Base-by-base conservation (phyloP, 2,329 filamentous ascomycete species). In the Xenoacremonium recifei region DNA sequence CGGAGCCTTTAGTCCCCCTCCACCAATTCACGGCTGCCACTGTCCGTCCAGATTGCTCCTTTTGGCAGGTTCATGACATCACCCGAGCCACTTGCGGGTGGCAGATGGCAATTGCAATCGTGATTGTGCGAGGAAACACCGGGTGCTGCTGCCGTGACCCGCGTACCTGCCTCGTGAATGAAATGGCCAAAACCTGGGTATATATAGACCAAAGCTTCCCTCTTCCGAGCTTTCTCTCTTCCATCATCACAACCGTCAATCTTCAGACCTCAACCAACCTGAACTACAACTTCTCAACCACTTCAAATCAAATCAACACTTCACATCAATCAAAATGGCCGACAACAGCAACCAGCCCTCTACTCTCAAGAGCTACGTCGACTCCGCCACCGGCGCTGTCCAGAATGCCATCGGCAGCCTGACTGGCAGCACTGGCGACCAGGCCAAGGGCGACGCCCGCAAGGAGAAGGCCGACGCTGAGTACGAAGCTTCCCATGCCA, bases 301-400 rank as follows among this genome's bases (percentile, higher is more conserved):
- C 21, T 34, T 32, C 16, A 43, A 47, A 19, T 29, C 20, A 35
- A 23, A 18, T 21, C 27, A 35, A 20, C 34, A 40, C 33, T 20
- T 25, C 31, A 49, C 31, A 43, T 21, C 37, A 46, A 27, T 31
- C 48, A 50, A 32, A 33, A 63, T 55, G 51, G 61, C 66, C 60
- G 50, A 59, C 50, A 60, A 62, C 50, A 54, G 58, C 40, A 57
- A 61, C 11, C 15, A 34, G 32, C 54, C 85, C 54, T 95, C 89
- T 49, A 93, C 90, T 50, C 76, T 91, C 60, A 80, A 92, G 75
- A 86, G 87, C 43, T 84, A 84, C 69, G 62, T 88, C 55, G 85
- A 91, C 76, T 78, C 79, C 12, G 87, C 86, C 58, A 76, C 82
- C 27, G 88, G 87, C 53, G 73, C 82, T 40, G 79, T 84, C 39